phyloP scores from a whole-genome alignment of 768 basidiomycete genomes.

The Baorangia bicolor region DNA sequence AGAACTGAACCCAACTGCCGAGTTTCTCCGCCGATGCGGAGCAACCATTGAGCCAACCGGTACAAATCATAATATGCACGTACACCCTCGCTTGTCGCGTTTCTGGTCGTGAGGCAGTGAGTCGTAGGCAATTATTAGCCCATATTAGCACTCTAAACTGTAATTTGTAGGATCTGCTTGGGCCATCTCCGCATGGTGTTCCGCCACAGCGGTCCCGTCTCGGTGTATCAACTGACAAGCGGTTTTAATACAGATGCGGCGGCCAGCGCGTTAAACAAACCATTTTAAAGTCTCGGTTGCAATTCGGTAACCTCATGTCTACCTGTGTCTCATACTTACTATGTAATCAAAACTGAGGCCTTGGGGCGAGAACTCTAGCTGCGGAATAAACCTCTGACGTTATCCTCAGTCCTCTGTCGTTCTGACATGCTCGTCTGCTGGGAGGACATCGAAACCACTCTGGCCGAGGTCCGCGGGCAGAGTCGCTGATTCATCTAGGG shows the following conservation, averaged over 20 bases:
- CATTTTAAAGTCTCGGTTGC: neutral
- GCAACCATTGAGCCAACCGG: neutral
- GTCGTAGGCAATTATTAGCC: neutral
- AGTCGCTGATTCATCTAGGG: conserved; percentile 77
- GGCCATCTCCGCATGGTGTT: conserved; percentile 1
- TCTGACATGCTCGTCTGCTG: conserved; percentile 40
- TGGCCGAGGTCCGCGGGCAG: conserved; percentile 81
- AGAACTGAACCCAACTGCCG: neutral
- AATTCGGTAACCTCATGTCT: neutral
- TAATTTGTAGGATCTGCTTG: neutral
- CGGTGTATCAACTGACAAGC: conserved; percentile 7
- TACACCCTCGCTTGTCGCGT: conserved; percentile 3
- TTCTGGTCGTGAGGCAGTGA: conserved; percentile 1
- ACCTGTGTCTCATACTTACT: neutral
- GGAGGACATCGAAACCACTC: conserved; percentile 81
- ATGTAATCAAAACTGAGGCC: neutral
- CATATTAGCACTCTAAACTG: neutral
- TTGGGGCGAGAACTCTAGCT: neutral
- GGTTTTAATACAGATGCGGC: neutral
- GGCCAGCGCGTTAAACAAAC: neutral
- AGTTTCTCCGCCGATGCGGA: conserved; percentile 14
- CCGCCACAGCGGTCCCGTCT: conserved; percentile 13
- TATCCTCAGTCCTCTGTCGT: conserved; percentile 12
- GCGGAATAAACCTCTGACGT: neutral
- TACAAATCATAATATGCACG: neutral